Percentiles rank a stretch among this genome's conserved stretches.
phyloP scores from a whole-genome alignment of 192 early-diverging fungal genomes.

The Mortierella antarctica region DNA sequence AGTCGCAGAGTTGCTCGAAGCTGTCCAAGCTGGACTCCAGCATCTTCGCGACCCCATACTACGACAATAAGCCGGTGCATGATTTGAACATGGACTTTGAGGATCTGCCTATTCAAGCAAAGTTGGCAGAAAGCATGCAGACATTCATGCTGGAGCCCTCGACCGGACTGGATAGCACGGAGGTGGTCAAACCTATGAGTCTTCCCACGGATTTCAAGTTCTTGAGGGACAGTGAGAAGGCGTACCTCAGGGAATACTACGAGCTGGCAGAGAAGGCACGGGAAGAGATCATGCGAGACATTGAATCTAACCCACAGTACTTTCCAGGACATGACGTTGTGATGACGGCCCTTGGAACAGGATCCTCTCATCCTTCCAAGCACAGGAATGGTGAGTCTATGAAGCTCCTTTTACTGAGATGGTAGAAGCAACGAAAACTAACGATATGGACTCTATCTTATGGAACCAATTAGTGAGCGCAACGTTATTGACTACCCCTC shows the following conservation, averaged over 20 bases:
- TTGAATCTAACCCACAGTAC: neutral
- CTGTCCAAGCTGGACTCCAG: slow-evolving; percentile 71
- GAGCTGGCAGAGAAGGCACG: slow-evolving; percentile 35
- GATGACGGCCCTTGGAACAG: slow-evolving; percentile 89
- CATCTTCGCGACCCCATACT: slow-evolving; percentile 81
- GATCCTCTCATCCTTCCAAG: slow-evolving; percentile 86
- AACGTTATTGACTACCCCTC: slow-evolving; percentile 76
- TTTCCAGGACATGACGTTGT: slow-evolving; percentile 61
- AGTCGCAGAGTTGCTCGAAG: slow-evolving; percentile 70
- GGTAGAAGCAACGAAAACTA: neutral
- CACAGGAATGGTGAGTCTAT: slow-evolving; percentile 84
- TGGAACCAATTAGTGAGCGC: slow-evolving; percentile 71
- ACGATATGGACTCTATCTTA: neutral
- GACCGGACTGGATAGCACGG: slow-evolving; percentile 59
- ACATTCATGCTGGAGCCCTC: slow-evolving; percentile 73
- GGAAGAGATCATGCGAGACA: slow-evolving; percentile 38
- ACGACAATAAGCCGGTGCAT: slow-evolving; percentile 57
- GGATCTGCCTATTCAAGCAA: slow-evolving; percentile 8
- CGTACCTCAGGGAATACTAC: slow-evolving; percentile 53
- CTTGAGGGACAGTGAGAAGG: neutral
- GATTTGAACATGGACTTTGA: slow-evolving; percentile 33
- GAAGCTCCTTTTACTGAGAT: neutral
- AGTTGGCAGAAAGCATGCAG: slow-evolving; percentile 56
- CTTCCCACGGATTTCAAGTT: neutral
- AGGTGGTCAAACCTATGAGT: slow-evolving; percentile 18